Evolutionary conservation across 2,329 filamentous ascomycete species (phyloP).

Genomic region (Teratosphaeria pseudoeucalypti): DNA sequence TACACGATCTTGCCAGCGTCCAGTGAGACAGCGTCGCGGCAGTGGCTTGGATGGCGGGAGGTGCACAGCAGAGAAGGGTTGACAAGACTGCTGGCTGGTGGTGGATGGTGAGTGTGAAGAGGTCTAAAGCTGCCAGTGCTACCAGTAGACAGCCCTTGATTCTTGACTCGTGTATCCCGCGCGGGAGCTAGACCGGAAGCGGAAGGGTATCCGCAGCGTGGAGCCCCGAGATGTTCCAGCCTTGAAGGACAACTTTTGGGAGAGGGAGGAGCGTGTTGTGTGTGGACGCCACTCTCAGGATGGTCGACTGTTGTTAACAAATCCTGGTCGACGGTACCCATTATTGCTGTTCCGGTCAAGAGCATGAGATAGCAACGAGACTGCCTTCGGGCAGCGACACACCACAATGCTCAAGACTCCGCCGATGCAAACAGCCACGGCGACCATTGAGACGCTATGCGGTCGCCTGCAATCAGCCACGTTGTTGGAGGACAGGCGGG

Average conservation of each 20-base stretch:
- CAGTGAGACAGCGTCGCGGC: background rate
- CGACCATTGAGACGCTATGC: conserved; percentile 86
- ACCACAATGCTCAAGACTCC: conserved; percentile 53
- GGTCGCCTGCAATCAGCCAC: conserved; percentile 80
- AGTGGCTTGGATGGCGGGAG: background rate
- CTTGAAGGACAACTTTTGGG: background rate
- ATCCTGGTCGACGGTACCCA: background rate
- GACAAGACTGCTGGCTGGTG: conserved; percentile 10
- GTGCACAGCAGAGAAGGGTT: conserved; percentile 9
- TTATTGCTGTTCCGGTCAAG: background rate
- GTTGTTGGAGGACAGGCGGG: conserved; percentile 84
- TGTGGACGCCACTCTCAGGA: background rate
- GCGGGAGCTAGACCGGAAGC: background rate
- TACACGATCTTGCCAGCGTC: background rate
- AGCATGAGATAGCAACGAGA: conserved; percentile 11
- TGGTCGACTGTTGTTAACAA: background rate
- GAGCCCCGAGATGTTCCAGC: background rate
- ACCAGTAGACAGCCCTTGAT: background rate
- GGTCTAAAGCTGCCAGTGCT: background rate
- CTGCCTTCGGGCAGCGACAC: conserved; percentile 13
- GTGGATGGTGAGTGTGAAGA: background rate
- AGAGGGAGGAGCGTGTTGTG: background rate
- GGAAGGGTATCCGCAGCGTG: background rate
- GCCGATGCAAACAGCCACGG: conserved; percentile 88
- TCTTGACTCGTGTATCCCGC: background rate